These are phyloP conservation scores for Neurospora cerealis DNA, from an alignment of 495 filamentous ascomycete genomes.

Conservation along the genomic window DNA sequence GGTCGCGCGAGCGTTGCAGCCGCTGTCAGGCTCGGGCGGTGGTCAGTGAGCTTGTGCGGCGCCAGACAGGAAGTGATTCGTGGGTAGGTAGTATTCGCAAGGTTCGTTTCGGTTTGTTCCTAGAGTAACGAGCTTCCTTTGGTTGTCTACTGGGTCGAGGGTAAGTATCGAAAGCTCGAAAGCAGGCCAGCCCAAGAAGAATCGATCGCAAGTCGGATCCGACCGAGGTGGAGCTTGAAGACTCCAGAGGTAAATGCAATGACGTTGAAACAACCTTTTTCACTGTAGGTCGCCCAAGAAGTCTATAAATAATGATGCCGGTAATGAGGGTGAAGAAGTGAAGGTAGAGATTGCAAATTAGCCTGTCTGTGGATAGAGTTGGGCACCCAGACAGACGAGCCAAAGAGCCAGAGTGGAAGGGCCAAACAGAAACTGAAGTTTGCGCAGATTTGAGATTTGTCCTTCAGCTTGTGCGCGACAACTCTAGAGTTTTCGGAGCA, in stretches of 20 bases:
- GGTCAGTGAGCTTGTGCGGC: background rate
- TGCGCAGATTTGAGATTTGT: background rate
- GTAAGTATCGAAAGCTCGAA: background rate
- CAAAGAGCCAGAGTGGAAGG: background rate
- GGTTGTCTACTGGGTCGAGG: background rate
- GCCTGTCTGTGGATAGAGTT: background rate
- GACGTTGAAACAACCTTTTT: background rate
- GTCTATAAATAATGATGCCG: background rate
- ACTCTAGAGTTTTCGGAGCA: background rate
- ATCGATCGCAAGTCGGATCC: background rate
- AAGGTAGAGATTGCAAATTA: background rate
- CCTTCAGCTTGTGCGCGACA: background rate
- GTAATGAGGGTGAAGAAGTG: background rate
- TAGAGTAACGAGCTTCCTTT: background rate
- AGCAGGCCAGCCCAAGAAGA: background rate
- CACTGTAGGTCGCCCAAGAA: background rate
- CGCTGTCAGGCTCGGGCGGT: background rate
- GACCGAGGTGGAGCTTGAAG: background rate
- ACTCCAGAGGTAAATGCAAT: background rate
- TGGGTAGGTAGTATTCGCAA: background rate
- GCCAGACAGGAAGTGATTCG: background rate
- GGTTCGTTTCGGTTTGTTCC: background rate
- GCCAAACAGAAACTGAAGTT: background rate
- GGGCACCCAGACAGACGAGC: background rate
- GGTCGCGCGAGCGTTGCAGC: conserved; percentile 10